phyloP scores from a whole-genome alignment of 768 basidiomycete species.

The Suillus subaureus region DNA sequence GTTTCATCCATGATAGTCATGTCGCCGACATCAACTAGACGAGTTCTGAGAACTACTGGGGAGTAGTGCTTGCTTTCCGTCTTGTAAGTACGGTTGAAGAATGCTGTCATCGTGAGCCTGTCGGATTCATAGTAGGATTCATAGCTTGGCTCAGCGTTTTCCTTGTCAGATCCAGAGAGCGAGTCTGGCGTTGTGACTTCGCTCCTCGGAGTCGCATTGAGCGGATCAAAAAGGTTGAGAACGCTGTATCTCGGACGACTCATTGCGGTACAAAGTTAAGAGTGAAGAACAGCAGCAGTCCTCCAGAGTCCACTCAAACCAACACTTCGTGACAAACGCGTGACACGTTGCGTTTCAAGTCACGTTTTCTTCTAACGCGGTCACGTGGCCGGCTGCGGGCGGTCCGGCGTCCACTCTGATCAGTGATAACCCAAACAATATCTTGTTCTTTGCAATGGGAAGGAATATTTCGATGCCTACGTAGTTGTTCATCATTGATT shows the following conservation, averaged over 20 bases:
- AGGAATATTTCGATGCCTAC: not conserved
- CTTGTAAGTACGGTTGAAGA: slow-evolving; percentile 33
- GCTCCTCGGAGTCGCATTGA: slow-evolving; percentile 29
- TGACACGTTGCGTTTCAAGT: not conserved
- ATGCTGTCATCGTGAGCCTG: slow-evolving; percentile 38
- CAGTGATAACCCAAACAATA: too few relatives aligned
- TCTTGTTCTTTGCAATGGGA: too few relatives aligned
- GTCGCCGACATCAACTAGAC: slow-evolving; percentile 35
- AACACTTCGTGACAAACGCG: slow-evolving; percentile 1
- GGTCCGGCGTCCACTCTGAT: too few relatives aligned
- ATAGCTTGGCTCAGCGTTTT: slow-evolving; percentile 15
- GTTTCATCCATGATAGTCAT: slow-evolving; percentile 18
- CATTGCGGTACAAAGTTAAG: slow-evolving; percentile 12
- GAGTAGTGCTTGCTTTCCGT: slow-evolving; percentile 13
- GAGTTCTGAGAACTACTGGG: slow-evolving; percentile 23
- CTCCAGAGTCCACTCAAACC: not conserved
- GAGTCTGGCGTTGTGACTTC: slow-evolving; percentile 30
- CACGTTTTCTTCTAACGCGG: not conserved
- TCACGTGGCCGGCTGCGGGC: not conserved
- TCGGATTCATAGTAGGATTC: slow-evolving; percentile 24
- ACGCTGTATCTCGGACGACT: slow-evolving; percentile 32
- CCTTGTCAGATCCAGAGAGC: slow-evolving; percentile 20
- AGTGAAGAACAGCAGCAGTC: not conserved
- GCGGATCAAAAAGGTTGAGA: slow-evolving; percentile 35
- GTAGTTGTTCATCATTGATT: not conserved